These are phyloP conservation scores for Paramecium biaurelia DNA, from an alignment of 73 alveolate genomes.

Conservation along the genomic window DNA sequence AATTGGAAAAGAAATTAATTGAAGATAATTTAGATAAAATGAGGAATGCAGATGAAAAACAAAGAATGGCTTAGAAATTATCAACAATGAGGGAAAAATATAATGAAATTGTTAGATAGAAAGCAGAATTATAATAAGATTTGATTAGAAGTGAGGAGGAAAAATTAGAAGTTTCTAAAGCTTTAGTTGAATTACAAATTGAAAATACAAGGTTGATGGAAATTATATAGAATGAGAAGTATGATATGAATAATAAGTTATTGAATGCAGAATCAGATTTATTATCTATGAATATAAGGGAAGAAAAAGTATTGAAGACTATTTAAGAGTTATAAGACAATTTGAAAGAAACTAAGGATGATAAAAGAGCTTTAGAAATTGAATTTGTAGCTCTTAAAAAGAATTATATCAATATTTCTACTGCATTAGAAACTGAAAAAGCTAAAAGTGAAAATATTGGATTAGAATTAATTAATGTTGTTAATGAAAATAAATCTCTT, in stretches of 20 bases:
- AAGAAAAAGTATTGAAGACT: slow-evolving; percentile 77
- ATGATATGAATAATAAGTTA: slow-evolving; percentile 89
- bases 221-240: slow-evolving; percentile 76
- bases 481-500: slow-evolving; percentile 81
- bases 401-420: slow-evolving; percentile 84
- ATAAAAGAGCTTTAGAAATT: slow-evolving; percentile 80
- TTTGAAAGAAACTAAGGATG: slow-evolving; percentile 76
- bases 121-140: slow-evolving; percentile 83
- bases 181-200: slow-evolving; percentile 83
- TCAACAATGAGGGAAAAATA: slow-evolving; percentile 81
- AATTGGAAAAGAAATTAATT: slow-evolving; percentile 80
- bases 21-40: slow-evolving; percentile 81
- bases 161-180: slow-evolving; percentile 81
- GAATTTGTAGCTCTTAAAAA: slow-evolving; percentile 92
- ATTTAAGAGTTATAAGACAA: slow-evolving; percentile 75
- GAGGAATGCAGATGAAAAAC: slow-evolving; percentile 82
- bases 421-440: slow-evolving; percentile 85
- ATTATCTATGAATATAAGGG: slow-evolving; percentile 84
- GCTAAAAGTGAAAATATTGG: slow-evolving; percentile 91
- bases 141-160: slow-evolving; percentile 83
- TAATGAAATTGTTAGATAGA: slow-evolving; percentile 79
- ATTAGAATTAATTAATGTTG: slow-evolving; percentile 79
- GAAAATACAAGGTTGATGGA: slow-evolving; percentile 81
- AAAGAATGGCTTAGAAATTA: slow-evolving; percentile 73
- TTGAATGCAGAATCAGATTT: slow-evolving; percentile 96